Conservation (phyloP, 139 green algal species). For the Ulvella scutata region DNA sequence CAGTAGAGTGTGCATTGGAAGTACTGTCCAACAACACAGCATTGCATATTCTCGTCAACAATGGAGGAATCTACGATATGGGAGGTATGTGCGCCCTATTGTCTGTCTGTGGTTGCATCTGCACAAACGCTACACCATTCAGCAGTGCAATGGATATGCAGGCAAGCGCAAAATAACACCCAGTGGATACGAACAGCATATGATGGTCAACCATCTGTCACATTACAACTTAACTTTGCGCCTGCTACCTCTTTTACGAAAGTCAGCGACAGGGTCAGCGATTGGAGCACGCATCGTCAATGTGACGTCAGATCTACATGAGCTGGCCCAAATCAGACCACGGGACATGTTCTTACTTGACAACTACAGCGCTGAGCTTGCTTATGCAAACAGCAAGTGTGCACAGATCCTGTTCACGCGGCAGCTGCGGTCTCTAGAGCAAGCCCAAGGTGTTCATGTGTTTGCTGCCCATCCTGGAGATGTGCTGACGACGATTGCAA, state of each 20-base stretch:
- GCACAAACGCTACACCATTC: no score
- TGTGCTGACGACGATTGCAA: constrained; percentile 61
- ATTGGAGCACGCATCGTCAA: constrained; percentile 32
- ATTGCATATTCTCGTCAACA: constrained; percentile 80
- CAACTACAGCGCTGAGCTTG: constrained; percentile 25
- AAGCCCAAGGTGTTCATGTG: not conserved
- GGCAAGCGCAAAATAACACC: constrained; percentile 25
- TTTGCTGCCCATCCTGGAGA: constrained; percentile 62
- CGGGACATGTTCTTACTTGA: constrained; percentile 7
- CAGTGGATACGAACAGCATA: constrained; percentile 63
- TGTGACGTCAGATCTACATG: constrained; percentile 40
- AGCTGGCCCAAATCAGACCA: constrained; percentile 3
- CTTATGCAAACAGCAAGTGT: constrained; percentile 61
- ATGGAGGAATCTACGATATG: constrained; percentile 70
- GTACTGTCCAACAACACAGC: constrained; percentile 12
- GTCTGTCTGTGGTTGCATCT: not conserved
- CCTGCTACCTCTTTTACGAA: not conserved
- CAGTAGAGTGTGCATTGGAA: constrained; percentile 48
- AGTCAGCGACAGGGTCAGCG: not conserved
- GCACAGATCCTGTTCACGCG: constrained; percentile 40
- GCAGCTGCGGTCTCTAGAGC: constrained; percentile 24
- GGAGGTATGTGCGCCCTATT: constrained; percentile 18
- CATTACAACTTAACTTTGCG: constrained; percentile 60
- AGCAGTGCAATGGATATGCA: no score
- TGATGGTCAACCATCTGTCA: constrained; percentile 65